Evolutionary conservation across 139 green algal genomes (phyloP).

Genomic region (Chlorella sp.): DNA sequence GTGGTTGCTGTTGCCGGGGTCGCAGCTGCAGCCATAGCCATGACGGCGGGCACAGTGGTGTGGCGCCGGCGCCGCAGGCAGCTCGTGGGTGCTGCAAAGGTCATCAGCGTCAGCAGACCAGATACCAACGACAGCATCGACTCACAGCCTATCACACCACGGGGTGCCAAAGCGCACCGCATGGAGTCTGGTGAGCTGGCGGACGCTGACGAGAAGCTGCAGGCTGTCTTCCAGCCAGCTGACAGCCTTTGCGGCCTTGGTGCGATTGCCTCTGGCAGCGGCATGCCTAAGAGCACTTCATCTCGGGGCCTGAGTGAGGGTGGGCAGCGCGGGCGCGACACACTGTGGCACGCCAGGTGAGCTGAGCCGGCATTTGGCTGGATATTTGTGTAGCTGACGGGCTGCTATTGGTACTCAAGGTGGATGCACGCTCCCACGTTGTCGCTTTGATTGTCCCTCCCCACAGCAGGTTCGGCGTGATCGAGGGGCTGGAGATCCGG

Average conservation of each 20-base stretch:
- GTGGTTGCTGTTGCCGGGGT: not conserved
- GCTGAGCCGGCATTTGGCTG: not conserved
- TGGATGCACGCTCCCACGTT: too few species aligned
- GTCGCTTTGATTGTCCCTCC: too few species aligned
- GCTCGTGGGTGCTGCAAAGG: too few species aligned
- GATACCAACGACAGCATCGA: too few species aligned
- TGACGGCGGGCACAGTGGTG: not conserved
- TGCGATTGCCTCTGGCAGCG: not conserved
- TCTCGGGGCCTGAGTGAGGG: too few species aligned
- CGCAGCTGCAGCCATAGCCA: not conserved
- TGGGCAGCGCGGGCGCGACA: not conserved
- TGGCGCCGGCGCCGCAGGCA: too few species aligned
- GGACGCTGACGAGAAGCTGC: not conserved
- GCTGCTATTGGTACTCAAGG: not conserved
- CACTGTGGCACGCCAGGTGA: conserved; percentile 3
- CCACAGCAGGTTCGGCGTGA: conserved; percentile 21
- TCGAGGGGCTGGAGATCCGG: conserved; percentile 14
- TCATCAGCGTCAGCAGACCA: too few species aligned
- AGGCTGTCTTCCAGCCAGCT: too few species aligned
- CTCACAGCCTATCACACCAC: not conserved
- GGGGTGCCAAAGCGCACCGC: not conserved
- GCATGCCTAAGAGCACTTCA: not conserved
- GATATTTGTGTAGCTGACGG: not conserved
- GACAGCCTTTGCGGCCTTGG: not conserved
- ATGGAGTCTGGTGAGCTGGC: not conserved